A percentile compares a stretch with the other conserved stretches of the same genome.
Conservation (phyloP, 2,329 filamentous ascomycete species). For the Annulohypoxylon truncatum region DNA sequence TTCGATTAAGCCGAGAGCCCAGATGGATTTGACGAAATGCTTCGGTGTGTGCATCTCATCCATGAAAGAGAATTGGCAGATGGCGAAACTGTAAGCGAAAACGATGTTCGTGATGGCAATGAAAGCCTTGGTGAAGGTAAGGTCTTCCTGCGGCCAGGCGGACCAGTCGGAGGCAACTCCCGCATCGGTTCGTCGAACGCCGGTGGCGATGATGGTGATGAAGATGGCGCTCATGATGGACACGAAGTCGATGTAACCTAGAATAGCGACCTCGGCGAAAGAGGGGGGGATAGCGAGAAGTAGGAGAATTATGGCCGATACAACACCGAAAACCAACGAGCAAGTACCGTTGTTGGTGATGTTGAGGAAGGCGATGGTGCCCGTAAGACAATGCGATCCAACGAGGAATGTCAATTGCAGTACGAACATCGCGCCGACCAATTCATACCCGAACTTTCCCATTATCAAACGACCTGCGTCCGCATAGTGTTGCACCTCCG, state of each 20-base stretch:
- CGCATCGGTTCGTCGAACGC: slow-evolving; percentile 51
- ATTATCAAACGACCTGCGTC: slow-evolving; percentile 68
- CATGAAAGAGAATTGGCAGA: slow-evolving; percentile 55
- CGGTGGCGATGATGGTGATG: slow-evolving; percentile 69
- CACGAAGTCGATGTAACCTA: slow-evolving; percentile 68
- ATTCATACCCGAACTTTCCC: slow-evolving; percentile 64
- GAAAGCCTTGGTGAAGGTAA: slow-evolving; percentile 61
- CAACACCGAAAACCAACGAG: slow-evolving; percentile 68
- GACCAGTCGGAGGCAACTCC: slow-evolving; percentile 47
- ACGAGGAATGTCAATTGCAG: slow-evolving; percentile 73
- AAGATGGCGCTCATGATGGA: slow-evolving; percentile 69
- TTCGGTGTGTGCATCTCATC: slow-evolving; percentile 56
- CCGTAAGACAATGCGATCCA: slow-evolving; percentile 71
- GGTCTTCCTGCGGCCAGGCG: slow-evolving; percentile 50
- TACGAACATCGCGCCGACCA: slow-evolving; percentile 65
- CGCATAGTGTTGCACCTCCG: slow-evolving; percentile 54
- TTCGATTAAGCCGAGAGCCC: slow-evolving; percentile 65
- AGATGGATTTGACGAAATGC: slow-evolving; percentile 56
- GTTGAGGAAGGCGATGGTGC: slow-evolving; percentile 70
- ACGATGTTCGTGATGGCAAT: slow-evolving; percentile 70
- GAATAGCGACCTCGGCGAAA: slow-evolving; percentile 66
- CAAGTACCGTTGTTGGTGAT: slow-evolving; percentile 67
- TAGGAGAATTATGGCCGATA: slow-evolving; percentile 66
- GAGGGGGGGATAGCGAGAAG: slow-evolving; percentile 67
- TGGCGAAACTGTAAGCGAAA: slow-evolving; percentile 66